Conservation (phyloP, 495 filamentous ascomycete species). For the Lindgomyces ingoldianus region DNA sequence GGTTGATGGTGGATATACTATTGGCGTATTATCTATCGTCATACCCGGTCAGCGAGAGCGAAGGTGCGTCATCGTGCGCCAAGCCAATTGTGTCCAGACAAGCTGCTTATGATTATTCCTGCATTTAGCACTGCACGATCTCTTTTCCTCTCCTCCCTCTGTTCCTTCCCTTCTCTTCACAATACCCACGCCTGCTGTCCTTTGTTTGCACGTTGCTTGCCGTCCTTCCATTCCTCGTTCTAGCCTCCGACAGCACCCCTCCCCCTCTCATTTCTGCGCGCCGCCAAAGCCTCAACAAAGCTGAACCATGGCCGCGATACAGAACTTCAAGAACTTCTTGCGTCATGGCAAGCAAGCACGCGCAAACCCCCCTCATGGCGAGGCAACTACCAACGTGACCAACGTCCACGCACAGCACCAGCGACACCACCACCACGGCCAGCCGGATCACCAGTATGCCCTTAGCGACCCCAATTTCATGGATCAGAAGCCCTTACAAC, state of each 20-base stretch:
- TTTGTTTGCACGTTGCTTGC: not conserved
- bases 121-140: not conserved
- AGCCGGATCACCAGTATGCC: conserved; percentile 59
- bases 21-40: not conserved
- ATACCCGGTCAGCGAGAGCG: too few species aligned
- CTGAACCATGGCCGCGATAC: conserved; percentile 60
- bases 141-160: not conserved
- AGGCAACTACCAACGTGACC: conserved; percentile 69
- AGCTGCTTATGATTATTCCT: not conserved
- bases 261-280: not conserved
- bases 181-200: not conserved
- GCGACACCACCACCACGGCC: conserved; percentile 39
- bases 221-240: not conserved
- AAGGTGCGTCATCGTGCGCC: not conserved
- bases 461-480: conserved; percentile 55
- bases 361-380: conserved; percentile 59
- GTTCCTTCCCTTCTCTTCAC: not conserved
- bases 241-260: not conserved
- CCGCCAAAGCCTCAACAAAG: not conserved
- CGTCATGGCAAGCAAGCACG: conserved; percentile 97
- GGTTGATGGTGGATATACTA: not conserved
- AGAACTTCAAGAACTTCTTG: conserved; percentile 96
- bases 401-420: conserved; percentile 67
- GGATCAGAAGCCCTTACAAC: conserved; percentile 48
- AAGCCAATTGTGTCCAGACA: too few species aligned